Percentiles rank a stretch among this genome's conserved stretches.
Evolutionary conservation across 441 rosid genomes (phyloP).

Genomic region (Erysimum pusillum): DNA sequence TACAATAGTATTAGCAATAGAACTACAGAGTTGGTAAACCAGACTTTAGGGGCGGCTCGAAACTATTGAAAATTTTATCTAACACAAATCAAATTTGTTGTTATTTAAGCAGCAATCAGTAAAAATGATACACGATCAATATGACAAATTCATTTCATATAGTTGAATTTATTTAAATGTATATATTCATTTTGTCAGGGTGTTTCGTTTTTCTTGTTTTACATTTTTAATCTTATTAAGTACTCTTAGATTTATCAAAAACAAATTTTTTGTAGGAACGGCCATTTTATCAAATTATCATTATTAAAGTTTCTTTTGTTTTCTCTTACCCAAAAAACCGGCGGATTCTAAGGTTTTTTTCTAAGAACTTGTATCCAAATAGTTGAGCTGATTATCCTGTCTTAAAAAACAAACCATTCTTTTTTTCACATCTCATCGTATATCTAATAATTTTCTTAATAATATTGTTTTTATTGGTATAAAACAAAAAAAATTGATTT

Average conservation of each 20-base stretch:
- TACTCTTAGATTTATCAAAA: too few species aligned
- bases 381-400: not conserved
- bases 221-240: not conserved
- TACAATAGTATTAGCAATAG: not conserved
- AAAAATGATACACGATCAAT: not conserved
- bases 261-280: too few species aligned
- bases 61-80: not conserved
- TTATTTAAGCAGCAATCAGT: not conserved
- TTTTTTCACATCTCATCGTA: too few species aligned
- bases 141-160: not conserved
- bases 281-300: too few species aligned
- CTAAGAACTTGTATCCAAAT: not conserved
- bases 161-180: not conserved
- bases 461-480: too few species aligned
- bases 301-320: not conserved
- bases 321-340: too few species aligned
- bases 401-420: not conserved
- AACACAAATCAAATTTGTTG: not conserved
- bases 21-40: not conserved
- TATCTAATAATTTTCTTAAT: too few species aligned
- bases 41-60: not conserved
- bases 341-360: too few species aligned
- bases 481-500: too few species aligned
- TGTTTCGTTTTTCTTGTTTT: not conserved
- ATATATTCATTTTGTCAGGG: not conserved